Evolutionary conservation across 352 stramenopile species (phyloP), one percentile per base, ranked within the genome.

Genomic region (Peronospora destructor): DNA sequence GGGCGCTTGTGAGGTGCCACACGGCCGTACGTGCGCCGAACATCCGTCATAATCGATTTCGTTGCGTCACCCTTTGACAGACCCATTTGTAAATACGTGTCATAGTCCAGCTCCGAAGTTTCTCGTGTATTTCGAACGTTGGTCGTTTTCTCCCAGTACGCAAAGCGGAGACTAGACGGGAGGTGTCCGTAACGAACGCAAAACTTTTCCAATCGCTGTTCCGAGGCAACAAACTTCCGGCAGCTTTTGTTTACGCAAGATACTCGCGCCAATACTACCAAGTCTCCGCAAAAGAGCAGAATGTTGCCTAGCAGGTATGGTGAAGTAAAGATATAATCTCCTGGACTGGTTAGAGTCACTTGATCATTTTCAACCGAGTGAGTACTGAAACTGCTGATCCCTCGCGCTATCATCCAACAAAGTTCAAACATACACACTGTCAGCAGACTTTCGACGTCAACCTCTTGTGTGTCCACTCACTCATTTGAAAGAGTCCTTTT

Each of bases 71-170:
- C 75, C 41, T 91, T 94, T 3, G 81, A 91, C 28, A 87, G 57
- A 13, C 76, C 78, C 80, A 91, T 90, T 19, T 89, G 73, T 51
- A 91, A 51, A 40, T 93, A 91, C 37, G 81, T 91, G 35, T 87
- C 76, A 39, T 87, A 93, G 58, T 93, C 83, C 17, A 84, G 35
- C 29, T 91, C 76, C 0, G 77, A 83, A 7, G 68, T 28, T 2
- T 70, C 50, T 6, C 79, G 79, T 0, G 74, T 49, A n/a, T 70
- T 67, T 5, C 49, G 16, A n/a, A 74, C 53, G 13, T 72, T 68
- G 23, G 53, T 42, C 10, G 56, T 66, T 47, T 87, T 74, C 52
- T 87, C 76, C 83, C 83, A 93, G 45, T 87, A 93, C 21, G 60
- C 54, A n/a, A 87, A 76, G 28, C 83, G 83, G 4, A 82, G 49